Conservation (phyloP, 139 green algal species). For the Chlorella sp. region DNA sequence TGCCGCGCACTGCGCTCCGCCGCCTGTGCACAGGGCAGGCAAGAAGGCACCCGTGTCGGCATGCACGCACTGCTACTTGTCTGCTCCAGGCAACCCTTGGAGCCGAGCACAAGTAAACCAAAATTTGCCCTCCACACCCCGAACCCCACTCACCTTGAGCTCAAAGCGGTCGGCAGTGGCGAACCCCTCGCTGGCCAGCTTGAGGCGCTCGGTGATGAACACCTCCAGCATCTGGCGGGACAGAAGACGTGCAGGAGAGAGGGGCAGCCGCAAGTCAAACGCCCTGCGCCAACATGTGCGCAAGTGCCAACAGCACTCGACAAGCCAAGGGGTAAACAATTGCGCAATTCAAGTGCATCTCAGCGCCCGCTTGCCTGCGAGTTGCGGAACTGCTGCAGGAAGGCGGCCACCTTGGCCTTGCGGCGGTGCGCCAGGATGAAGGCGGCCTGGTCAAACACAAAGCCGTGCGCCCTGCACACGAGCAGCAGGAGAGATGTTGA, state of each 20-base stretch:
- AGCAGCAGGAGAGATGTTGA: background rate
- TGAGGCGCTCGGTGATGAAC: slow-evolving; percentile 74
- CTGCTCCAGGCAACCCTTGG: too few species aligned
- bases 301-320: background rate
- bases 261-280: background rate
- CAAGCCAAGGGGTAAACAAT: background rate
- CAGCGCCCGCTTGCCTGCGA: slow-evolving; percentile 38
- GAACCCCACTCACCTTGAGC: slow-evolving; percentile 38
- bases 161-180: slow-evolving; percentile 53
- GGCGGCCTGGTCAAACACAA: slow-evolving; percentile 64
- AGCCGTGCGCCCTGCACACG: slow-evolving; percentile 49
- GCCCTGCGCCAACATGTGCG: too few species aligned
- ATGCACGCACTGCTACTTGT: background rate
- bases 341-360: background rate
- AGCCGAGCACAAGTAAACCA: too few species aligned
- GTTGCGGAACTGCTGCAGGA: slow-evolving; percentile 68
- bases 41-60: background rate
- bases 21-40: background rate
- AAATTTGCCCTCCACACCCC: too few species aligned
- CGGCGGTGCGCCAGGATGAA: slow-evolving; percentile 59
- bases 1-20: slow-evolving; percentile 15
- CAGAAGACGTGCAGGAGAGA: background rate
- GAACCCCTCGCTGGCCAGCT: slow-evolving; percentile 42
- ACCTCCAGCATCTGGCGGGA: slow-evolving; percentile 71
- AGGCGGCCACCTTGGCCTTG: slow-evolving; percentile 52